Conservation (phyloP, 768 basidiomycete species). For the Podaxis sp. region DNA sequence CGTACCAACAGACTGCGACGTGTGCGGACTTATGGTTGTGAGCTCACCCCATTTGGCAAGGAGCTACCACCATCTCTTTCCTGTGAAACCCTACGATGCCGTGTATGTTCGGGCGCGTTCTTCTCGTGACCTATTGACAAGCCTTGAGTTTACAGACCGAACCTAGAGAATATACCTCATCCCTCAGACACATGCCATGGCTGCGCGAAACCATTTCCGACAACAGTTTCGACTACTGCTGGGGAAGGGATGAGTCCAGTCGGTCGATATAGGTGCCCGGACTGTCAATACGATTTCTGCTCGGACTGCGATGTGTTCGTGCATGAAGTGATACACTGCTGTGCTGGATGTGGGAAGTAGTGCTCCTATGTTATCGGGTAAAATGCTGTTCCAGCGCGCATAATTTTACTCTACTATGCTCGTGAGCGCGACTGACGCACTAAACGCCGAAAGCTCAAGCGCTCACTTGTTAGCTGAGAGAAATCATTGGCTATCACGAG, state of each 20-base stretch:
- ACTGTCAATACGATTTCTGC: conserved; percentile 87
- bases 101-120: conserved; percentile 56
- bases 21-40: conserved; percentile 97
- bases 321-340: conserved; percentile 93
- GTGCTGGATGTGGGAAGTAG: conserved; percentile 76
- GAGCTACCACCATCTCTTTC: conserved; percentile 95
- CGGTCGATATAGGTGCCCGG: conserved; percentile 86
- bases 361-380: not conserved
- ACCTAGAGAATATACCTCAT: conserved; percentile 34
- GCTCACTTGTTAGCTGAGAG: not conserved
- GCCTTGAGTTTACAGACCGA: conserved; percentile 28
- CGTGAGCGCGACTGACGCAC: not conserved
- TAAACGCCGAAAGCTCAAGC: not conserved
- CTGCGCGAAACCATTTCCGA: conserved; percentile 73
- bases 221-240: conserved; percentile 31
- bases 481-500: no score
- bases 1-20: conserved; percentile 96
- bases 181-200: conserved; percentile 61
- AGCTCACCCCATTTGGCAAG: conserved; percentile 95
- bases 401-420: not conserved
- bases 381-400: not conserved
- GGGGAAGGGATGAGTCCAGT: conserved; percentile 77
- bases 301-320: conserved; percentile 95
- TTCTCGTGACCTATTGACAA: conserved; percentile 1
- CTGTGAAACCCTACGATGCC: conserved; percentile 80